Evolutionary conservation across 768 basidiomycete genomes (phyloP).

Genomic region (Lactarius evosmus): DNA sequence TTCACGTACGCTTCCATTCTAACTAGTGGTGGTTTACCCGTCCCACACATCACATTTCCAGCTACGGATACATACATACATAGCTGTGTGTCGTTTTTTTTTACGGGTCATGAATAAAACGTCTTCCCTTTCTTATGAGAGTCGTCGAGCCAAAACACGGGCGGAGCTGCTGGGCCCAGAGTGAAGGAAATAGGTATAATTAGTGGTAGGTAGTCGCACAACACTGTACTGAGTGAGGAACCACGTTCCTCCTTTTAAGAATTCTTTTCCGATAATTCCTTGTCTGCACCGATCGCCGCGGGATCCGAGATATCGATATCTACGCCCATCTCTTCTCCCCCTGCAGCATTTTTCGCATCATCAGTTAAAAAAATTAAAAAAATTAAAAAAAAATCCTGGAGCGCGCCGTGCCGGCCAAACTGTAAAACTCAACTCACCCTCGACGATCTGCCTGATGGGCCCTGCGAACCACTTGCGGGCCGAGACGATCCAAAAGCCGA

Average conservation of each 20-base stretch:
- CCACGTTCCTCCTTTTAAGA: not conserved
- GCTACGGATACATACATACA: not conserved
- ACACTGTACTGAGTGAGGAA: not conserved
- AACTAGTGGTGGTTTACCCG: not conserved
- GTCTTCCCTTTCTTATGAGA: not conserved
- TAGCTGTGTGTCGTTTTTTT: not conserved
- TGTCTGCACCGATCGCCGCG: constrained; percentile 27
- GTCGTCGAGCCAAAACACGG: too few species aligned
- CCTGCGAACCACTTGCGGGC: constrained; percentile 73
- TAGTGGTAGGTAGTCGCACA: not conserved
- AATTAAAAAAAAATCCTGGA: not conserved
- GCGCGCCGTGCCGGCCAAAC: constrained; percentile 22
- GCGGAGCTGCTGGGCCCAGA: too few species aligned
- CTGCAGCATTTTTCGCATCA: not conserved
- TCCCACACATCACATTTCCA: not conserved
- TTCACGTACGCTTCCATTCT: not conserved
- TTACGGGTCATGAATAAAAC: not conserved
- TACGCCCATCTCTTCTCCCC: constrained; percentile 50
- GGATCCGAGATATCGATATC: constrained; percentile 50
- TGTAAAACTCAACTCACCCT: too few species aligned
- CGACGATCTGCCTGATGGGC: constrained; percentile 59
- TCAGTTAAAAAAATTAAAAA: not conserved
- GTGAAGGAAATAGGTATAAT: not conserved
- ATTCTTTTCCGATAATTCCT: constrained; percentile 2
- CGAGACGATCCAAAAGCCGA: constrained; percentile 68